Evolutionary conservation across 169 alveolate species (phyloP).

Genomic region (Plasmodium berghei): DNA sequence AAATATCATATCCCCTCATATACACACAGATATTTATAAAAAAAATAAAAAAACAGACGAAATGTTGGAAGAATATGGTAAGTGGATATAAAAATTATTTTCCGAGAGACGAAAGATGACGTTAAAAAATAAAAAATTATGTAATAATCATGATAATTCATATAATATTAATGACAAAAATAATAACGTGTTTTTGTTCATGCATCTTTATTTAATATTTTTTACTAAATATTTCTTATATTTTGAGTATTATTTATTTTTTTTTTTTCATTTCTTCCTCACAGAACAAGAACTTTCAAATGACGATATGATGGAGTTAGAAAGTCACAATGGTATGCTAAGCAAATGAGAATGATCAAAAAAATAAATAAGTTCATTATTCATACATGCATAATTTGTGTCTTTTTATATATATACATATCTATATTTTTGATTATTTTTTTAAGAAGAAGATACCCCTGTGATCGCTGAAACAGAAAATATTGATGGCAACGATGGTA

Average conservation of each 20-base stretch:
- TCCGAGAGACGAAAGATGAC: background rate
- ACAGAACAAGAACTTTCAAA: slow-evolving; percentile 21
- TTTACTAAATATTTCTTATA: too few species aligned
- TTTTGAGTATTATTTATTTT: background rate
- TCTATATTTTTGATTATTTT: slow-evolving; percentile 4
- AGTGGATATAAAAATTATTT: background rate
- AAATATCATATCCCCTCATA: slow-evolving; percentile 32
- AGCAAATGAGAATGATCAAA: background rate
- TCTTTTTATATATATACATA: too few species aligned
- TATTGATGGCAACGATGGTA: slow-evolving; percentile 27
- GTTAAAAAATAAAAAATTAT: background rate
- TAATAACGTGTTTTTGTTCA: background rate
- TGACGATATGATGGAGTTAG: slow-evolving; percentile 32
- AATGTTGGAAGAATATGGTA: slow-evolving; percentile 20
- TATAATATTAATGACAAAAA: background rate
- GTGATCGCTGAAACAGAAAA: slow-evolving; percentile 44
- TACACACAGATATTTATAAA: background rate
- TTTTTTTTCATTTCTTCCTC: background rate
- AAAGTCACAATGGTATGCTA: slow-evolving; percentile 26
- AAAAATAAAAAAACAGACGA: background rate
- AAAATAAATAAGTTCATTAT: background rate
- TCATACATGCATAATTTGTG: background rate
- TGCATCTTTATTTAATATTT: background rate
- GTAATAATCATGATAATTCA: background rate
- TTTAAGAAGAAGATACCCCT: slow-evolving; percentile 7